Evolutionary conservation across 768 basidiomycete genomes (phyloP).

Genomic region (Termitomyces sp.): DNA sequence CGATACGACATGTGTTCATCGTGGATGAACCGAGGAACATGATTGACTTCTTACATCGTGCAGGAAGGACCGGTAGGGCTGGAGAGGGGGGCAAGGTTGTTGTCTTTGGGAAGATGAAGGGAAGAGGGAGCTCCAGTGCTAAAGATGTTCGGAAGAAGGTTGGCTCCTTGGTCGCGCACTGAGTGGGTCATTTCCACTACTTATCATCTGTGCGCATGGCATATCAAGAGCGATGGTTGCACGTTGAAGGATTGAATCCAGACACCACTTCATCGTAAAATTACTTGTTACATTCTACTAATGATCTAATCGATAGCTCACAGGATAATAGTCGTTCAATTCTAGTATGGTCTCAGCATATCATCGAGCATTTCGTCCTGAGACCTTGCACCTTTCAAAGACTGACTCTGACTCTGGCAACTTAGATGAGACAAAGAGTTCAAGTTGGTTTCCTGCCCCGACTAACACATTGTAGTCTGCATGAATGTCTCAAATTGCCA

Average conservation of each 20-base stretch:
- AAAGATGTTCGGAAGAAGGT: conserved; percentile 53
- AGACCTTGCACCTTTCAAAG: too few relatives aligned
- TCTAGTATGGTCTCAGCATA: too few relatives aligned
- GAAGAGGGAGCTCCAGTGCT: conserved; percentile 55
- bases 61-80: conserved; percentile 79
- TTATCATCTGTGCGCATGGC: background rate
- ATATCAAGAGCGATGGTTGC: background rate
- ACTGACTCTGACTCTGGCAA: too few relatives aligned
- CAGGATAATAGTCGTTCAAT: background rate
- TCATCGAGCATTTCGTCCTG: too few relatives aligned
- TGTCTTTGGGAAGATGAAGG: conserved; percentile 69
- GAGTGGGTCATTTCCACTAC: background rate
- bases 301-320: background rate
- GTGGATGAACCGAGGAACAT: conserved; percentile 87
- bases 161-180: conserved; percentile 32
- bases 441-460: too few relatives aligned
- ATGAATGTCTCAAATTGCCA: too few relatives aligned
- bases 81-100: conserved; percentile 71
- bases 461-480: too few relatives aligned
- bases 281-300: background rate
- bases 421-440: too few relatives aligned
- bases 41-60: conserved; percentile 91
- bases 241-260: background rate
- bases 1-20: conserved; percentile 80
- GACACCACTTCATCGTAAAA: background rate